These are phyloP conservation scores for Marasmius sp. DNA, from an alignment of 1,284 basidiomycete species.

Conservation along the genomic window DNA sequence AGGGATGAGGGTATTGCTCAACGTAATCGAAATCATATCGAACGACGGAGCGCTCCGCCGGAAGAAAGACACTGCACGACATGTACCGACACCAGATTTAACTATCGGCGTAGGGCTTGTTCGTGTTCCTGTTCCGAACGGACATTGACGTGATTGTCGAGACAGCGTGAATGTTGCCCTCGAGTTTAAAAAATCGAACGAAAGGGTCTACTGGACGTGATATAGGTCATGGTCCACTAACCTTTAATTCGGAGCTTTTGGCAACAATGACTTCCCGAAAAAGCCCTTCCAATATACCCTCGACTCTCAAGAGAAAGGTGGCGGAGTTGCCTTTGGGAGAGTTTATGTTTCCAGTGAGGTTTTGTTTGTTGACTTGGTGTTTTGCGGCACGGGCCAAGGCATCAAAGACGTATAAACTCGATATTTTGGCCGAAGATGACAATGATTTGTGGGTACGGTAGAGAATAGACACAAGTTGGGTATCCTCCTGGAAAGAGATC, in stretches of 20 bases:
- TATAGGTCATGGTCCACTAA: slow-evolving; percentile 47
- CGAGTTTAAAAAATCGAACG: not conserved
- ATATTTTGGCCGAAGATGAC: slow-evolving; percentile 65
- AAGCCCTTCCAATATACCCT: slow-evolving; percentile 81
- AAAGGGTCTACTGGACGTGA: not conserved
- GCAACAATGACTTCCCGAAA: slow-evolving; percentile 76
- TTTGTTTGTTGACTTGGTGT: slow-evolving; percentile 64
- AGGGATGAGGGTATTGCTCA: not conserved
- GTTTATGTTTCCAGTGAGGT: slow-evolving; percentile 53
- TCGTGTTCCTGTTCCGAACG: not conserved
- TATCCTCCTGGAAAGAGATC: slow-evolving; percentile 60
- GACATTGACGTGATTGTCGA: not conserved
- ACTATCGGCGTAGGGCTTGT: not conserved
- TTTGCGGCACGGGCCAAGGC: slow-evolving; percentile 84
- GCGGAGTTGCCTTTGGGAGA: slow-evolving; percentile 69
- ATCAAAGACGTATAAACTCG: slow-evolving; percentile 88
- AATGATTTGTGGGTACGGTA: slow-evolving; percentile 84
- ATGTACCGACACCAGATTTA: not conserved
- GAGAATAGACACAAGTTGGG: slow-evolving; percentile 80
- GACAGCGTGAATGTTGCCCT: not conserved
- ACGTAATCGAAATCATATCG: too few species aligned
- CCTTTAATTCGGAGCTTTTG: slow-evolving; percentile 74
- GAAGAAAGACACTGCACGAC: too few species aligned
- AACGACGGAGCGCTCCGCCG: too few species aligned
- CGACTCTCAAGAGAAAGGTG: slow-evolving; percentile 83